A percentile compares a stretch with the other conserved stretches of the same genome.
phyloP scores from a whole-genome alignment of 305 asterid genomes.

The Fraxinus angustifolia region DNA sequence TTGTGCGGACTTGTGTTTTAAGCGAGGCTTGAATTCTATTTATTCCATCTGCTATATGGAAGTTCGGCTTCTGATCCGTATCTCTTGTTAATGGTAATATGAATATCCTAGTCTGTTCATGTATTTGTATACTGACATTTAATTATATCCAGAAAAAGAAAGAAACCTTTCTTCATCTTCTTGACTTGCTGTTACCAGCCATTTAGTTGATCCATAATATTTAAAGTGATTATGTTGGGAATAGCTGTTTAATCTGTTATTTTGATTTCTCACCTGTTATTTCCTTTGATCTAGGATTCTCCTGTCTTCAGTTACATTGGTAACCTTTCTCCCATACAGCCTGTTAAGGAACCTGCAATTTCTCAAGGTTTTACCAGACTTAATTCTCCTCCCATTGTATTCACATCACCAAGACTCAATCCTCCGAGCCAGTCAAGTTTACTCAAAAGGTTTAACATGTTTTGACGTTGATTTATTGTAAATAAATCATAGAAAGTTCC shows the following conservation, averaged over 20 bases:
- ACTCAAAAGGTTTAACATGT: slow-evolving; percentile 41
- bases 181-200: neutral
- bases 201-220: neutral
- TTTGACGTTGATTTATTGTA: slow-evolving; percentile 11
- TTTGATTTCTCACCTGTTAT: slow-evolving; percentile 9
- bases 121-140: neutral
- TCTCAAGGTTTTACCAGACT: slow-evolving; percentile 51
- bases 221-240: slow-evolving; percentile 1
- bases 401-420: slow-evolving; percentile 45
- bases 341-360: slow-evolving; percentile 39
- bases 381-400: slow-evolving; percentile 44
- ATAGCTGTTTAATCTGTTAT: slow-evolving; percentile 13
- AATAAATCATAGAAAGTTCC: neutral
- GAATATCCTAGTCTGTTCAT: neutral
- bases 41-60: neutral
- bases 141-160: neutral
- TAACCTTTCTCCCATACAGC: slow-evolving; percentile 68
- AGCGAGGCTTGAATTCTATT: neutral
- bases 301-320: slow-evolving; percentile 51
- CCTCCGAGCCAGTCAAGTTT: slow-evolving; percentile 27
- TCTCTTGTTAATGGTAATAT: neutral
- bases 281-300: slow-evolving; percentile 47
- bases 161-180: neutral
- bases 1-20: neutral
- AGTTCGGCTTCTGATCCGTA: neutral